phyloP scores from a whole-genome alignment of 2,329 filamentous ascomycete species.

The Pseudocercospora fuligena region DNA sequence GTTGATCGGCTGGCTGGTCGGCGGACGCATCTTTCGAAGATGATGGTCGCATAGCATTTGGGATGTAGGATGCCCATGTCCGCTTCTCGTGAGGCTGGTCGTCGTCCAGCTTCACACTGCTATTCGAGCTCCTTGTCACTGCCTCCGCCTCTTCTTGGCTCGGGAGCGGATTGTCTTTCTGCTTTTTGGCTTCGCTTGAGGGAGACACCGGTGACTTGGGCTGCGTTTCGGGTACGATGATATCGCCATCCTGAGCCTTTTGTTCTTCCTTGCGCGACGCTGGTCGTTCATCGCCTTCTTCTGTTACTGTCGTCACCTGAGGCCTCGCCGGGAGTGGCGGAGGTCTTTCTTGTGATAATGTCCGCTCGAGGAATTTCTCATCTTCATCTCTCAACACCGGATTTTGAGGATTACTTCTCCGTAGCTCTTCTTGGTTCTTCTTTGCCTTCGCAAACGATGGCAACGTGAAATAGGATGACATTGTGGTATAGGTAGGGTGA shows the following conservation, averaged over 20 bases:
- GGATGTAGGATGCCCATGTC: conserved; percentile 44
- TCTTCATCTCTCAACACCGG: conserved; percentile 65
- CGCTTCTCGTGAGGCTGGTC: conserved; percentile 38
- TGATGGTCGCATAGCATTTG: conserved; percentile 26
- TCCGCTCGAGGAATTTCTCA: conserved; percentile 58
- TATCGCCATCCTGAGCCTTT: conserved; percentile 34
- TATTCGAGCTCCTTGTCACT: conserved; percentile 35
- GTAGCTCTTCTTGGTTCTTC: conserved; percentile 43
- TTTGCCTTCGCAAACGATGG: conserved; percentile 43
- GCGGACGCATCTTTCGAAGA: conserved; percentile 13
- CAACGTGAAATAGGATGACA: conserved; percentile 40
- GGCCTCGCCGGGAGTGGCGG: conserved; percentile 22
- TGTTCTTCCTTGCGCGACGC: conserved; percentile 30
- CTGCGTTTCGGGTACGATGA: conserved; percentile 38
- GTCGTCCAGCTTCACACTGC: conserved; percentile 28
- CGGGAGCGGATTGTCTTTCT: conserved; percentile 38
- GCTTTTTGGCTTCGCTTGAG: conserved; percentile 37
- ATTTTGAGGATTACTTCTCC: conserved; percentile 43
- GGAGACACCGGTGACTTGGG: conserved; percentile 19
- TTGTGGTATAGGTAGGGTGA: conserved; percentile 11
- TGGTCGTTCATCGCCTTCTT: conserved; percentile 33
- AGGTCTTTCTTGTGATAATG: conserved; percentile 34
- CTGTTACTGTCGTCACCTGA: conserved; percentile 29
- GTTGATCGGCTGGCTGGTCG: conserved; percentile 17
- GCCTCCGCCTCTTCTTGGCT: conserved; percentile 44